Base-by-base conservation (phyloP, 371 early-diverging fungal species). In the Mucor piriformis region DNA sequence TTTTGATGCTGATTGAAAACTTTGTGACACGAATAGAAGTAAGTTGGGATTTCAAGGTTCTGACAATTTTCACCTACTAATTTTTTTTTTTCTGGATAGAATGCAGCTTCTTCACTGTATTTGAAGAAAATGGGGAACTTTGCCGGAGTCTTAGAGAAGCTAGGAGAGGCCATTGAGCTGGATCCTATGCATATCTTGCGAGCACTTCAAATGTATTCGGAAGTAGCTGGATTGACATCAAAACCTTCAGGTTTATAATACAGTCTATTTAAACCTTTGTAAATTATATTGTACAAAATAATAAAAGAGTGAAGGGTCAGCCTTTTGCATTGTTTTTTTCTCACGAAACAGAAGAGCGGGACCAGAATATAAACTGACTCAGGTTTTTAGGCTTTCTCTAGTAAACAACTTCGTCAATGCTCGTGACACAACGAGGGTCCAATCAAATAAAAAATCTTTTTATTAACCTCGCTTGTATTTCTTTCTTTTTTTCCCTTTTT, bases 21-120 rank as follows among this genome's bases (percentile, higher is more conserved):
- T 77, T 82, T 51, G 72, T 88, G 38, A 77, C 80, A 1, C 72
- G 86, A 43, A 79, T 86, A 33, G 88, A 88, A 74, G 79, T 78
- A 72, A 72, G 20, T 2, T 16, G 32, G 12, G 11, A n/a, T n/a
- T 12, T 10, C 16, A 15, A 24, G n/a, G 4, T 8, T 38, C 4
- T n/a, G n/a, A n/a, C n/a, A n/a, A n/a, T n/a, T n/a, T n/a, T n/a
- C n/a, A 6, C 6, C 11, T 29, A 16, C 23, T 16, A n/a, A n/a
- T 34, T 11, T n/a, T n/a, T n/a, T n/a, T n/a, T n/a, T n/a, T n/a
- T n/a, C n/a, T n/a, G n/a, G n/a, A 3, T 33, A 83, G 83, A 87
- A 85, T 57, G 81, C 79, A 20, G 78, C 76, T 27, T 83, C 84
- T 13, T 66, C 82, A 12, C 58, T 88, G 40, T 83, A 82, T 57